Evolutionary conservation across 768 basidiomycete species (phyloP), one percentile per base, ranked within the genome.

Genomic region (Amanita subjunquillea): DNA sequence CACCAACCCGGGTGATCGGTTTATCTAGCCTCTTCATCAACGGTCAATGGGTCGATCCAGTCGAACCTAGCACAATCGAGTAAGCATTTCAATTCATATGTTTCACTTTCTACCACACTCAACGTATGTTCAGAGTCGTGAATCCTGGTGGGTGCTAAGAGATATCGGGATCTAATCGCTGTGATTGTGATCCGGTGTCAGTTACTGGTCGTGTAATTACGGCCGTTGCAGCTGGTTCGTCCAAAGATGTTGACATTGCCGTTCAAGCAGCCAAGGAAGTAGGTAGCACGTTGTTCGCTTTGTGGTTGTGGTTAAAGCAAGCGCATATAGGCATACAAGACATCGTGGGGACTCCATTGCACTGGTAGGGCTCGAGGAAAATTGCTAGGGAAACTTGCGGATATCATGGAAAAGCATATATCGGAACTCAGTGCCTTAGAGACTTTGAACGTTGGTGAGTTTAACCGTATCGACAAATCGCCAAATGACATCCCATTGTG

Each of bases 241-340:
- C 72, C 10, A 74, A 79, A 56, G 91, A 93, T 61, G 80, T 94
- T 55, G 85, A 94, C 65, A 59, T 64, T 39, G 90, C 91, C 0
- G 90, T 91, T 53, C 65, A 71, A 3, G 83, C 75, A 40, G 87
- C 87, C 0, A 74, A 79, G 32, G 32, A 32, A 32, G 32, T 32
- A 32, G 12, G 32, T 32, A 32, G 32, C 29, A 10, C 9, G 12
- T 32, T 10, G 12, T 32, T 12, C 9, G 9, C 6, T 3, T 1
- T 30, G 29, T 30, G 8, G 29, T 30, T 9, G 29, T 32, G 32
- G 10, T 32, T 32, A 32, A 32, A 10, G 2, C 1, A 32, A 32
- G 32, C 10, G 10, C 32, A 32, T 2, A 54, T 15, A 67, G 63
- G 68, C 69, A 2, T 67, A 58, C 58, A 63, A 65, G 44, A 64